Conservation (phyloP, 257 asterid genomes). For the Craterostigma plantagineum region DNA sequence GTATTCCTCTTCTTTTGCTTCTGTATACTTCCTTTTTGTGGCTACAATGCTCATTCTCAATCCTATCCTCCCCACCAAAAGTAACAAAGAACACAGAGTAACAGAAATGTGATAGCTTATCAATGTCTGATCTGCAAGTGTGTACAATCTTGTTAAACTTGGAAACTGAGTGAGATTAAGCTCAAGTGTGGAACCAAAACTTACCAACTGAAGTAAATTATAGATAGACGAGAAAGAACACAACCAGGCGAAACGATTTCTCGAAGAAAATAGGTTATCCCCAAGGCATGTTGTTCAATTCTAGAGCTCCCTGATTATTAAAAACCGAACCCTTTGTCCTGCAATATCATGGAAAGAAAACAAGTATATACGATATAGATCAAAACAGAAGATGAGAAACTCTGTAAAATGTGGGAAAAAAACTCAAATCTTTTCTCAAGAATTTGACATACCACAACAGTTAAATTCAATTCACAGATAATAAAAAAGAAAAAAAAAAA, state of each 20-base stretch:
- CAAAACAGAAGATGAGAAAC: neutral
- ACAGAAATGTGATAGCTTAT: conserved; percentile 3
- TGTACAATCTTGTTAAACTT: neutral
- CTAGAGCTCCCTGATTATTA: conserved; percentile 8
- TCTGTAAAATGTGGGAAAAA: neutral
- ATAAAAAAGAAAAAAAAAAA: too few relatives aligned
- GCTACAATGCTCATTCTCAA: conserved; percentile 35
- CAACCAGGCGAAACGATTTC: conserved; percentile 29
- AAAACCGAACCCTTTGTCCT: conserved; percentile 7
- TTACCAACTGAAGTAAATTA: conserved; percentile 21
- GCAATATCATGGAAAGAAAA: neutral
- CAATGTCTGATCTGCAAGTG: conserved; percentile 8
- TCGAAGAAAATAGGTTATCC: conserved; percentile 17
- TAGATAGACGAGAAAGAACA: conserved; percentile 28
- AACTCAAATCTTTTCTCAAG: neutral
- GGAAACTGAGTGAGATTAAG: too few relatives aligned
- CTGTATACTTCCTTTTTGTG: conserved; percentile 12
- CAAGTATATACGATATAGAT: neutral
- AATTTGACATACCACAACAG: too few relatives aligned
- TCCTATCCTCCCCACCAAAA: conserved; percentile 8
- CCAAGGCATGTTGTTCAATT: conserved; percentile 29
- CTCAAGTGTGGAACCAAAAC: conserved; percentile 5
- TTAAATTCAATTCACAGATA: too few relatives aligned
- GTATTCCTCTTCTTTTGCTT: conserved; percentile 15
- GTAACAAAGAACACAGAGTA: conserved; percentile 1